Evolutionary conservation across 179 eudicot species (phyloP), one percentile per base, ranked within the genome.

Genomic region (Silene coronaria): DNA sequence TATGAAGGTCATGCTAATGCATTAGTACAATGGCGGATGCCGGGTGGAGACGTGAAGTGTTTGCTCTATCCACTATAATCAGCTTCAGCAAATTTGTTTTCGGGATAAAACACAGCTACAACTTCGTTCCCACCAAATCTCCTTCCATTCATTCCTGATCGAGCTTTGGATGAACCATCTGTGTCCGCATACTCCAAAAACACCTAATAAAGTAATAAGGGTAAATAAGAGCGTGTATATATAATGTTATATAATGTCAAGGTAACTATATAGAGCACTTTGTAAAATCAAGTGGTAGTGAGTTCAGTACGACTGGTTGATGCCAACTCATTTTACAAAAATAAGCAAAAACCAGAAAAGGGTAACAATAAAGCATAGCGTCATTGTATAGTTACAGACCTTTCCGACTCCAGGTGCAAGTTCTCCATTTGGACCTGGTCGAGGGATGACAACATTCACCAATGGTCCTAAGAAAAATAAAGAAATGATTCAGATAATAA

Each of bases 81-180:
- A 60, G 82, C 88, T 72, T 78, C 81, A 2, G 79, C 84, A 75
- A 85, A 85, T 78, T 77, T 85, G 53, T 79, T 75, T 75, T 85
- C 88, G 16, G 88, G 77, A 79, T 80, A 85, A 30, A 72, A 85
- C 34, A 81, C 84, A 2, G 88, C 88, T 2, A 81, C 74, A 16
- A 85, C 88, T 76, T 83, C 76, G 66, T 81, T 85, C n/a, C 86
- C 88, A 1, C 86, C 88, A 32, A 83, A 85, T 75, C 67, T 83
- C 78, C 88, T 85, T 46, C 88, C 88, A 4, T 85, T 83, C 88
- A 85, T 80, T 28, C 88, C 88, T 42, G 77, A 13, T 74, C 88
- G 73, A 58, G 88, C 88, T 81, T 67, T 85, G 4, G 84, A 70
- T 1, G 88, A 62, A 45, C 86, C 76, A 12, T 85, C 88, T 8